A percentile compares a stretch with the other conserved stretches of the same genome.
Conservation (phyloP, 129 eudicot genomes). For the Tanacetum coccineum region DNA sequence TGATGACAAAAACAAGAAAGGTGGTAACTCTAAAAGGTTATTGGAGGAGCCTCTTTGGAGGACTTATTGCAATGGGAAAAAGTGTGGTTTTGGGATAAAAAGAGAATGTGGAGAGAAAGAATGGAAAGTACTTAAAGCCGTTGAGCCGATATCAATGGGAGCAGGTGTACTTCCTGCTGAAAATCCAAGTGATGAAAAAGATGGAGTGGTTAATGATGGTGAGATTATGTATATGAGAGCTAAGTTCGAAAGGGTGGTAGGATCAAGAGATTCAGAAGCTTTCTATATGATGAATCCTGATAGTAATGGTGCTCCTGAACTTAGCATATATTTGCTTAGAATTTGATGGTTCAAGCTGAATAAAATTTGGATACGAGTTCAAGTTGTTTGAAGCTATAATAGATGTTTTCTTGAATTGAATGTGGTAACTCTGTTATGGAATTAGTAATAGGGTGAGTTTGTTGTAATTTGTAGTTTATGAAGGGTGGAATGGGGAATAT, state of each 20-base stretch:
- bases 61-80: slow-evolving; percentile 75
- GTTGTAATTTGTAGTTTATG: slow-evolving; percentile 36
- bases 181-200: slow-evolving; percentile 28
- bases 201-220: slow-evolving; percentile 39
- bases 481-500: slow-evolving; percentile 57
- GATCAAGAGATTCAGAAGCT: slow-evolving; percentile 82
- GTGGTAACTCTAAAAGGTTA: slow-evolving; percentile 14
- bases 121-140: slow-evolving; percentile 63
- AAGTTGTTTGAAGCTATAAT: slow-evolving; percentile 23
- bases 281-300: slow-evolving; percentile 93
- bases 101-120: slow-evolving; percentile 70
- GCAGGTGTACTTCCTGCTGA: slow-evolving; percentile 77
- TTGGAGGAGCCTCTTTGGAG: slow-evolving; percentile 53
- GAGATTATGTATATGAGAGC: slow-evolving; percentile 94
- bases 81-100: slow-evolving; percentile 61
- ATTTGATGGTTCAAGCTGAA: slow-evolving; percentile 29
- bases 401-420: slow-evolving; percentile 21
- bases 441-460: slow-evolving; percentile 38
- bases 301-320: slow-evolving; percentile 84
- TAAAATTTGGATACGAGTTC: slow-evolving; percentile 26
- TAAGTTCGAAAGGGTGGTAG: slow-evolving; percentile 81
- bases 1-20: slow-evolving; percentile 38
- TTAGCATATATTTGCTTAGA: slow-evolving; percentile 84
- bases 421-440: slow-evolving; percentile 28
- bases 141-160: slow-evolving; percentile 84